A percentile compares a stretch with the other conserved stretches of the same genome.
Conservation (phyloP, 176 grass and related monocot species). For the Oryza rufipogon region DNA sequence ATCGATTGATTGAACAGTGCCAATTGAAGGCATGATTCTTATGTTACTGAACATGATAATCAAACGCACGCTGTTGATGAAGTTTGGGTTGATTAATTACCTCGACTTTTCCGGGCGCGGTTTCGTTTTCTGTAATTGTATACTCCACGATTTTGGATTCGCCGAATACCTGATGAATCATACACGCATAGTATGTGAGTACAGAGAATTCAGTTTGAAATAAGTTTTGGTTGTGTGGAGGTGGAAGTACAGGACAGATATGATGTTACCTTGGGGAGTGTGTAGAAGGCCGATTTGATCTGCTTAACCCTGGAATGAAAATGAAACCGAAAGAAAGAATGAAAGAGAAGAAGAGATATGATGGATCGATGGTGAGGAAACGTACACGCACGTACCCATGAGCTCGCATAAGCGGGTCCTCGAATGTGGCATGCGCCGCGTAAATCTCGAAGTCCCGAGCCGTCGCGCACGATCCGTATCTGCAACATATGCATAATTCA, state of each 20-base stretch:
- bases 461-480: conserved; percentile 50
- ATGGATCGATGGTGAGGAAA: neutral
- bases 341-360: neutral
- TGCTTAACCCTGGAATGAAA: conserved; percentile 40
- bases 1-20: too few relatives aligned
- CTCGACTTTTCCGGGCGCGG: neutral
- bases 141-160: conserved; percentile 46
- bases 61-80: neutral
- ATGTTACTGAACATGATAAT: too few relatives aligned
- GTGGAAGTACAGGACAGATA: neutral
- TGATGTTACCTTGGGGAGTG: conserved; percentile 40
- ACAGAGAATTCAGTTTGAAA: neutral
- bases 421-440: conserved; percentile 32
- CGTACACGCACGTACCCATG: conserved; percentile 54
- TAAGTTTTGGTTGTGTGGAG: neutral
- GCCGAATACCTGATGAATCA: conserved; percentile 3
- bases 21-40: too few relatives aligned
- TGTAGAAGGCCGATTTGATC: conserved; percentile 54
- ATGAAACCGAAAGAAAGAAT: too few relatives aligned
- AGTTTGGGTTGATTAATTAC: neutral
- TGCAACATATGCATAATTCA: too few relatives aligned
- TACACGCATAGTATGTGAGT: neutral
- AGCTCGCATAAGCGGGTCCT: conserved; percentile 54
- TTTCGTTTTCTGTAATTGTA: conserved; percentile 21
- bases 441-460: conserved; percentile 48